These are phyloP conservation scores for Tricholoma terreum DNA, from an alignment of 768 basidiomycete species.

Conservation along the genomic window DNA sequence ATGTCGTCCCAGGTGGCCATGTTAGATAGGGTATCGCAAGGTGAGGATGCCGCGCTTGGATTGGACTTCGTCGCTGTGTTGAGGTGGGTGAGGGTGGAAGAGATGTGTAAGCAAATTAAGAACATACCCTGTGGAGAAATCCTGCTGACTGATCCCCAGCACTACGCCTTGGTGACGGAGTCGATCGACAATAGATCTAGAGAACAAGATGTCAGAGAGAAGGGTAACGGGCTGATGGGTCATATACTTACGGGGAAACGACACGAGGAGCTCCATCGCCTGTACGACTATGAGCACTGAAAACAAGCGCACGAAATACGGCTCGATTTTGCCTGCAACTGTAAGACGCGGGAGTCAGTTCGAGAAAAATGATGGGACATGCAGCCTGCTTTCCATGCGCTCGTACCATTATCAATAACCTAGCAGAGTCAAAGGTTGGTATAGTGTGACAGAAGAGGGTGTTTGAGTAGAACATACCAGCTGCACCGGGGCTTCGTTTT, in stretches of 20 bases:
- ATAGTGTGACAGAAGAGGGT: too few species aligned
- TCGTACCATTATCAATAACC: conserved; percentile 94
- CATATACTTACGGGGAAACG: conserved; percentile 87
- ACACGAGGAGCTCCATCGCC: conserved; percentile 89
- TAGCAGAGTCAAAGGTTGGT: conserved; percentile 25
- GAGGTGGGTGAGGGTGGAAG: conserved; percentile 9
- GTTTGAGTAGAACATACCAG: too few species aligned
- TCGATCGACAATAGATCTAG: conserved; percentile 87
- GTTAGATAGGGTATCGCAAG: conserved; percentile 90
- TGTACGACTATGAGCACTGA: conserved; percentile 25
- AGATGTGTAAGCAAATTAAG: conserved; percentile 5
- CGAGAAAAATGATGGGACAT: conserved; percentile 33
- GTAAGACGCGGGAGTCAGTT: conserved; percentile 12
- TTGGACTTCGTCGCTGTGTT: conserved; percentile 79
- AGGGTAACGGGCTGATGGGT: neutral
- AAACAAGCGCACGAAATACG: conserved; percentile 2
- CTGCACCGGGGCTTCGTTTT: too few species aligned
- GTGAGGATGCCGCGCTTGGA: conserved; percentile 93
- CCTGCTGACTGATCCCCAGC: conserved; percentile 96
- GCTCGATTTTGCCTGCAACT: conserved; percentile 59
- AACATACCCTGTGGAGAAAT: conserved; percentile 88
- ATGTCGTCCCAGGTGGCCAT: conserved; percentile 99
- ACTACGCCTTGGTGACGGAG: conserved; percentile 93
- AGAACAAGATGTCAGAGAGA: conserved; percentile 3
- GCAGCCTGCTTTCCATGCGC: conserved; percentile 99